phyloP scores from a whole-genome alignment of 2,329 filamentous ascomycete genomes.

The Phialophora macrospora region DNA sequence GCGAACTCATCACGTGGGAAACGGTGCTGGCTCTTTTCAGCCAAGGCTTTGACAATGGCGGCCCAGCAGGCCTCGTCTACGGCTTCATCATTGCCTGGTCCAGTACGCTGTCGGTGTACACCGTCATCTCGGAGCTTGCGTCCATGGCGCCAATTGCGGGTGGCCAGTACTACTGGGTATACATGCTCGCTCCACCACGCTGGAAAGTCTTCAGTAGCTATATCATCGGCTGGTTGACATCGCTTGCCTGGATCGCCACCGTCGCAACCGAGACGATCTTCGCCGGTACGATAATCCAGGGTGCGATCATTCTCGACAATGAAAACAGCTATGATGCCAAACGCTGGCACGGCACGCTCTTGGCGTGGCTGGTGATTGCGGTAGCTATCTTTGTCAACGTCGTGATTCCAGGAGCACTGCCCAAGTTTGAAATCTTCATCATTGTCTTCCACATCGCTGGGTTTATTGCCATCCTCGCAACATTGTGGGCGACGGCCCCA shows the following conservation, averaged over 20 bases:
- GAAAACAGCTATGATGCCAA: constrained; percentile 43
- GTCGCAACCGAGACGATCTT: constrained; percentile 51
- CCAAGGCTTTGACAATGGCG: constrained; percentile 52
- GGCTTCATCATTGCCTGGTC: constrained; percentile 59
- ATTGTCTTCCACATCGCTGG: constrained; percentile 53
- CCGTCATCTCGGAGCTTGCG: constrained; percentile 54
- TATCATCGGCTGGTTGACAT: constrained; percentile 52
- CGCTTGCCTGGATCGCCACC: constrained; percentile 51
- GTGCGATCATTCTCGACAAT: constrained; percentile 48
- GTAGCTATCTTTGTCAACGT: constrained; percentile 52
- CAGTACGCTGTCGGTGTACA: constrained; percentile 55
- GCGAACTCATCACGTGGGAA: constrained; percentile 54
- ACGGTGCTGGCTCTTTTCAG: constrained; percentile 52
- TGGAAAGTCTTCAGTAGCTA: constrained; percentile 52
- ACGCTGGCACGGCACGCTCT: constrained; percentile 49
- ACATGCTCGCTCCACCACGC: constrained; percentile 50
- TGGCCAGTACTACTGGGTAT: constrained; percentile 55
- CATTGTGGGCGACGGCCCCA: constrained; percentile 44
- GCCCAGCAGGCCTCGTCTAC: constrained; percentile 57
- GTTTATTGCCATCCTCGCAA: constrained; percentile 52
- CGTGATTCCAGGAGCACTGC: constrained; percentile 48
- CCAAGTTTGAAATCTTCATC: constrained; percentile 51
- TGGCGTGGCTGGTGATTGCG: constrained; percentile 47
- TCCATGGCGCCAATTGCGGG: constrained; percentile 55
- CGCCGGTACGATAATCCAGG: constrained; percentile 50